A percentile compares a stretch with the other conserved stretches of the same genome.
Conservation (phyloP, 371 early-diverging fungal genomes). For the Syncephalastrum sp. region DNA sequence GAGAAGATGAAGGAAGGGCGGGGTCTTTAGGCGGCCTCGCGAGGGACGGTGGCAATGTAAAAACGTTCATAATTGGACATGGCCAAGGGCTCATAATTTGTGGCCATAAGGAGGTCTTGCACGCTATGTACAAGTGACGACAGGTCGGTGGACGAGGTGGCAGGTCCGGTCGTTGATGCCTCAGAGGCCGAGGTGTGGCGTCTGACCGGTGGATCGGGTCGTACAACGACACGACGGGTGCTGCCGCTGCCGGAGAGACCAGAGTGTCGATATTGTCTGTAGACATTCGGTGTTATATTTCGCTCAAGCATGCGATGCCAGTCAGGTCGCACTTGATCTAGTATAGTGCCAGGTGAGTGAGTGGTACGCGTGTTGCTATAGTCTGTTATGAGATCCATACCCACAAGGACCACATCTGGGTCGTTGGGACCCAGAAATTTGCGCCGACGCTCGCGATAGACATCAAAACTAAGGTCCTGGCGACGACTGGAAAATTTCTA, state of each 20-base stretch:
- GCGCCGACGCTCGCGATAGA: conserved; percentile 36
- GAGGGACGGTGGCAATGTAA: too few relatives aligned
- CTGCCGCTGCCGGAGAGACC: conserved; percentile 5
- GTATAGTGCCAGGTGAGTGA: not conserved
- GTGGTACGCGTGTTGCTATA: not conserved
- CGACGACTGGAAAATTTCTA: conserved; percentile 1
- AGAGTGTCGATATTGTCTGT: too few relatives aligned
- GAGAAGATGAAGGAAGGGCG: too few relatives aligned
- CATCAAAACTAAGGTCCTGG: not conserved
- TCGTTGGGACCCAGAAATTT: conserved; percentile 58
- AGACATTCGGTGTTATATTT: too few relatives aligned
- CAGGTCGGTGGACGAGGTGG: too few relatives aligned
- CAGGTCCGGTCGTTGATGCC: too few relatives aligned
- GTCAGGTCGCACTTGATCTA: conserved; percentile 80
- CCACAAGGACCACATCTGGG: conserved; percentile 75
- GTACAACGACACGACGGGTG: conserved; percentile 9
- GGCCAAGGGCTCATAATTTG: too few relatives aligned
- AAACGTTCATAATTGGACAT: too few relatives aligned
- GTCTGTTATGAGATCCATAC: conserved; percentile 27
- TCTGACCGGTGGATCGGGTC: conserved; percentile 2
- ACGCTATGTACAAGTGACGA: too few relatives aligned
- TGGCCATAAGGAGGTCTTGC: too few relatives aligned
- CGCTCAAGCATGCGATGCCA: conserved; percentile 44
- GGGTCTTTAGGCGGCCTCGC: too few relatives aligned
- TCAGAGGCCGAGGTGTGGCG: too few relatives aligned